Base-by-base conservation (phyloP, 2,329 filamentous ascomycete species). In the Penicillium sp. region DNA sequence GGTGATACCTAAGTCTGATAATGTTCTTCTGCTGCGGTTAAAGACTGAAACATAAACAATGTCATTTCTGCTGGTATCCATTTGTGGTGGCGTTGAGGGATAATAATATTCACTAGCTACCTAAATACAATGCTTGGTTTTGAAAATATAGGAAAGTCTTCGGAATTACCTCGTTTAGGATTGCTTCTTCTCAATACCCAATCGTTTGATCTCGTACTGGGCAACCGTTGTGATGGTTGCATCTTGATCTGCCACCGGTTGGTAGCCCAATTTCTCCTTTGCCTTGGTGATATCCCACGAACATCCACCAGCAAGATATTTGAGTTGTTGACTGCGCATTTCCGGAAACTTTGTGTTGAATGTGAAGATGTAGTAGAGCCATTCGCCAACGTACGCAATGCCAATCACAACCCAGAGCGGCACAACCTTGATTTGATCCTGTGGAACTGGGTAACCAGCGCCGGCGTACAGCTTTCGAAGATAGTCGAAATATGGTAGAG, bases 401-500 rank as follows among this genome's bases (percentile, higher is more conserved):
- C 33, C 45, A 14, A 42, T 11, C 21, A 55, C 52, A 12, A 55
- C 45, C 52, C 52, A 47, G 30, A 55, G 52, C 18, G 52, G 52
- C 6, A 55, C 26, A 12, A 43, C 33, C 42, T 55, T 55, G 43
- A 55, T 55, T 30, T 55, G 23, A 42, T 55, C 52, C 26, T 28
- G 33, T 16, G 52, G 28, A 30, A 55, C 52, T 23, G 45, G 45
- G n/a, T 55, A 33, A 24, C 52, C 52, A 3, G 52, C 52, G 30
- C 45, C 52, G 8, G 52, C 52, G 14, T 55, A 26, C 40, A 55
- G 42, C 48, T 48, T 55, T 16, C 52, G 52, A 20, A n/a, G 33
- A 30, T 48, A 55, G 23, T 55, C 45, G 42, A 55, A 55, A 33
- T 55, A 55, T 16, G 52, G 52, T 2, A 55, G 52, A 48, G 30